A percentile compares a stretch with the other conserved stretches of the same genome.
These are phyloP conservation scores for Mycena maculata DNA, from an alignment of 768 basidiomycete genomes.

Conservation along the genomic window DNA sequence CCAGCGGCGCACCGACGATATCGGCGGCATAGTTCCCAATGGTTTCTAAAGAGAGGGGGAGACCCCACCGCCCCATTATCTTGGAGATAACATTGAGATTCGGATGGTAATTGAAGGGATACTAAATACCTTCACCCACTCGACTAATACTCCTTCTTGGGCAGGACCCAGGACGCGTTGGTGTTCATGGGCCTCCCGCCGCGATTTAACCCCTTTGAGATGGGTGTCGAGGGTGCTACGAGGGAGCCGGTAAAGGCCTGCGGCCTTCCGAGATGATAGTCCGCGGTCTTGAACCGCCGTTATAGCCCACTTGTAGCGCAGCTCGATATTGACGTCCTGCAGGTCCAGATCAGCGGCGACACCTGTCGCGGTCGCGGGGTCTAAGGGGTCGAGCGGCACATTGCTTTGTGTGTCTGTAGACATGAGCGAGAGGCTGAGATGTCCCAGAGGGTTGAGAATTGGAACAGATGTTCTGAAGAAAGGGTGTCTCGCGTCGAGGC, in stretches of 20 bases:
- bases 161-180: neutral
- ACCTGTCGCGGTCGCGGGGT: neutral
- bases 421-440: too few species aligned
- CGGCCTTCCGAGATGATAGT: neutral
- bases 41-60: neutral
- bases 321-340: neutral
- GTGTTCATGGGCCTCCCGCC: neutral
- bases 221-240: neutral
- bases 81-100: neutral
- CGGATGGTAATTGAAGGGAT: neutral
- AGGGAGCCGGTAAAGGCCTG: neutral
- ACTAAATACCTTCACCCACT: conserved; percentile 5
- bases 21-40: conserved; percentile 4
- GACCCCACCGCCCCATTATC: neutral
- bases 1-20: neutral
- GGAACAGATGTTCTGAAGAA: too few species aligned
- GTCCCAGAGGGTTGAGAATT: too few species aligned
- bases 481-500: too few species aligned
- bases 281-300: neutral
- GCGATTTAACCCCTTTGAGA: neutral
- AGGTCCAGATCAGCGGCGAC: neutral
- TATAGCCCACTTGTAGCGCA: neutral
- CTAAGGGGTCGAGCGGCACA: too few species aligned
- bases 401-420: too few species aligned
- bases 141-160: neutral